Conservation (phyloP, 768 basidiomycete species). For the Lyophyllum semitale region DNA sequence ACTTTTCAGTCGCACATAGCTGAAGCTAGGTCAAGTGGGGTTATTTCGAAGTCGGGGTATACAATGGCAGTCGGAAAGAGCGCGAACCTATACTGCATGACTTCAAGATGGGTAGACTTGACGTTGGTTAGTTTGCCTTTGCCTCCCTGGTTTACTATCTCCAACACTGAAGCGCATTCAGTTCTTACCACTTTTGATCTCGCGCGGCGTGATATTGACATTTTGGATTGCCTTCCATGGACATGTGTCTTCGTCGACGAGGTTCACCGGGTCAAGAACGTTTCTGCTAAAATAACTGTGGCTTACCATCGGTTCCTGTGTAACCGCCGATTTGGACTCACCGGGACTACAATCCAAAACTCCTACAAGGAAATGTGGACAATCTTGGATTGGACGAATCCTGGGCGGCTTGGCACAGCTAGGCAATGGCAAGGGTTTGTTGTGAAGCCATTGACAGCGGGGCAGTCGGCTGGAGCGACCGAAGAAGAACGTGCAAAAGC, state of each 20-base stretch:
- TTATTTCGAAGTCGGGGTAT: conserved; percentile 86
- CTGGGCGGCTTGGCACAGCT: conserved; percentile 69
- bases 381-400: conserved; percentile 90
- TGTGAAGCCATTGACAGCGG: conserved; percentile 62
- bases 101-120: conserved; percentile 81
- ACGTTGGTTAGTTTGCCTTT: conserved; percentile 62
- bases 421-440: conserved; percentile 81
- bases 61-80: conserved; percentile 52
- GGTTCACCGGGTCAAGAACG: conserved; percentile 88
- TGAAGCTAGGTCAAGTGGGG: conserved; percentile 67
- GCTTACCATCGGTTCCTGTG: conserved; percentile 76
- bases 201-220: conserved; percentile 68
- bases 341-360: conserved; percentile 83
- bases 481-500: conserved; percentile 62
- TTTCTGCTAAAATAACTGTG: conserved; percentile 59
- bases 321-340: conserved; percentile 77
- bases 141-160: background rate
- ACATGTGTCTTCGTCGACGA: conserved; percentile 85
- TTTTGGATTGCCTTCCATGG: conserved; percentile 70
- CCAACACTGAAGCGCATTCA: conserved; percentile 28
- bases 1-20: background rate
- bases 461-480: conserved; percentile 67
- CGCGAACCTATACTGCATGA: conserved; percentile 61
- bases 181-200: conserved; percentile 84
- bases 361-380: conserved; percentile 91